These are phyloP conservation scores for Rheum nobile DNA, from an alignment of 148 eudicot genomes.

Conservation along the genomic window DNA sequence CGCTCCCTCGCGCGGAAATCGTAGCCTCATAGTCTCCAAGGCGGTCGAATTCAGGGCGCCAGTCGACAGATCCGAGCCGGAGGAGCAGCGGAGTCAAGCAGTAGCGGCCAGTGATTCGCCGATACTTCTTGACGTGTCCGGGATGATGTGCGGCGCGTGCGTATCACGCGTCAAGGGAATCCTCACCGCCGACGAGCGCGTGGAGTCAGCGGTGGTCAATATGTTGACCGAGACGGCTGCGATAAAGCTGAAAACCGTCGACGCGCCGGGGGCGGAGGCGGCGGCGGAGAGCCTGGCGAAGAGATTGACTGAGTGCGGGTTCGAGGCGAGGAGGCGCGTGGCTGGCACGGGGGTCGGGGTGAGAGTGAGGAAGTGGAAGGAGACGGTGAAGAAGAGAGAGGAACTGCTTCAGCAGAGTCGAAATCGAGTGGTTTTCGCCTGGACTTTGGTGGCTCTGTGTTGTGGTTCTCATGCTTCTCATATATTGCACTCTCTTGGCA, in stretches of 20 bases:
- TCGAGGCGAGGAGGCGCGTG: constrained; percentile 50
- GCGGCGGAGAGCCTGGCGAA: constrained; percentile 54
- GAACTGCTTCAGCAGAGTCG: constrained; percentile 42
- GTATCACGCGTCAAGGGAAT: constrained; percentile 66
- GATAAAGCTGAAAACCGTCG: constrained; percentile 40
- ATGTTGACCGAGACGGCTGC: constrained; percentile 93
- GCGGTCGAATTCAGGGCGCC: constrained; percentile 30
- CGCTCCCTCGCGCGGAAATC: constrained; percentile 4
- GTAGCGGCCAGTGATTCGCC: constrained; percentile 13
- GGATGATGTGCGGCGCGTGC: constrained; percentile 94
- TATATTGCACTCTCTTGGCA: constrained; percentile 64
- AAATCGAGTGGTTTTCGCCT: constrained; percentile 67
- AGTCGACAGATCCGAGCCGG: neutral
- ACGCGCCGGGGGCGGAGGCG: neutral
- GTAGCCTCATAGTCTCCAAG: constrained; percentile 17
- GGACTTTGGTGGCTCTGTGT: constrained; percentile 84
- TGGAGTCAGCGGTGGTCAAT: constrained; percentile 74
- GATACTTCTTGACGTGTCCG: constrained; percentile 65
- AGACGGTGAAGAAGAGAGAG: constrained; percentile 50
- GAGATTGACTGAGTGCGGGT: constrained; percentile 73
- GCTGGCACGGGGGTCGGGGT: constrained; percentile 57
- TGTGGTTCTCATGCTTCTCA: constrained; percentile 84
- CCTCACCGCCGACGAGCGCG: constrained; percentile 53
- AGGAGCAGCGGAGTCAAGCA: neutral
- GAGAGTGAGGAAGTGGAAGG: constrained; percentile 82